Conservation (phyloP, 352 stramenopile species). For the Phytophthora chlamydospora region DNA sequence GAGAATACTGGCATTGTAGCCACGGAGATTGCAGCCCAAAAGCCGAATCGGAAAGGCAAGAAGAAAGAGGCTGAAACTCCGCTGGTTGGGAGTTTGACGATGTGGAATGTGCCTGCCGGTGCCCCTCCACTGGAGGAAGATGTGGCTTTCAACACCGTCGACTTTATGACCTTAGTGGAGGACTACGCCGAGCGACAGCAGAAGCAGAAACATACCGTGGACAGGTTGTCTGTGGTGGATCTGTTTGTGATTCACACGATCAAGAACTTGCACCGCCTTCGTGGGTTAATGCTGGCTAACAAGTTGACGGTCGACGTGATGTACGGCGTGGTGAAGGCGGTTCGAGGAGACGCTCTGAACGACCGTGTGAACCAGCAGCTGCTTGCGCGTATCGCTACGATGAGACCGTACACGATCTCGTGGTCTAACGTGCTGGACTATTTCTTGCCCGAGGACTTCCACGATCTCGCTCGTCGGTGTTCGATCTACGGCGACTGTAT, state of each 20-base stretch:
- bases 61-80: background rate
- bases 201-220: slow-evolving; percentile 2
- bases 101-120: slow-evolving; percentile 12
- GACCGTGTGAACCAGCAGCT: slow-evolving; percentile 8
- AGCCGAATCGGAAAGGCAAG: background rate
- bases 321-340: slow-evolving; percentile 17
- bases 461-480: slow-evolving; percentile 26
- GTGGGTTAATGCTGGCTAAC: slow-evolving; percentile 7
- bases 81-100: slow-evolving; percentile 4
- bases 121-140: slow-evolving; percentile 9
- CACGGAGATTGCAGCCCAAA: background rate
- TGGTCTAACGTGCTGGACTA: slow-evolving; percentile 33
- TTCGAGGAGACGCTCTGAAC: slow-evolving; percentile 1
- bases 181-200: slow-evolving; percentile 4
- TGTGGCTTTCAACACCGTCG: slow-evolving; percentile 5
- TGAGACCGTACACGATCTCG: slow-evolving; percentile 33
- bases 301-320: slow-evolving; percentile 19
- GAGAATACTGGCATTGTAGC: background rate
- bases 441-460: slow-evolving; percentile 27
- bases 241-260: slow-evolving; percentile 25
- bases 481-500: slow-evolving; percentile 18
- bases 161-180: slow-evolving; percentile 14
- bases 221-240: slow-evolving; percentile 19
- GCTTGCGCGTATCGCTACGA: slow-evolving; percentile 12
- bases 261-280: slow-evolving; percentile 17